A percentile compares a stretch with the other conserved stretches of the same genome.
Evolutionary conservation across 2,329 filamentous ascomycete species (phyloP).

Genomic region (Penicillium vulpinum): DNA sequence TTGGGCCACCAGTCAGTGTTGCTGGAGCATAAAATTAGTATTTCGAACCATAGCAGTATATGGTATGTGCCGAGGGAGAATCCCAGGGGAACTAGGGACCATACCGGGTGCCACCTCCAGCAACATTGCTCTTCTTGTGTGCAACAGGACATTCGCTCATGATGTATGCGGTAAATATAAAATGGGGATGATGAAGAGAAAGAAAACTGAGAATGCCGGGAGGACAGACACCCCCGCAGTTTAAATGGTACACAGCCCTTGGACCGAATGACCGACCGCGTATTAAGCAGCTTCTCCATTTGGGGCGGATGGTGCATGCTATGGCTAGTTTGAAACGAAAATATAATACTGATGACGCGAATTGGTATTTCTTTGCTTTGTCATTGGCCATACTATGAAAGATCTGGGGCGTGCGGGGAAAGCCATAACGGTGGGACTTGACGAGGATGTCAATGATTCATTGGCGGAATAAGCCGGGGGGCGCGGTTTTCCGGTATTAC

Average conservation of each 20-base stretch:
- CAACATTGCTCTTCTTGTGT: conserved; percentile 36
- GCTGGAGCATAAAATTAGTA: conserved; percentile 18
- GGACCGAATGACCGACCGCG: conserved; percentile 2
- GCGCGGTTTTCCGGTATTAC: not conserved
- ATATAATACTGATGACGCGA: not conserved
- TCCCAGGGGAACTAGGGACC: not conserved
- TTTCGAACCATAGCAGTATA: not conserved
- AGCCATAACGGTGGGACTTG: not conserved
- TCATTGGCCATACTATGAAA: conserved; percentile 1
- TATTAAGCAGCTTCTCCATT: conserved; percentile 2
- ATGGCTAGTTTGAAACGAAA: not conserved
- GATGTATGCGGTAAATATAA: not conserved
- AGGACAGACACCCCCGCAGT: conserved; percentile 6
- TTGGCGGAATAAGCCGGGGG: conserved; percentile 7
- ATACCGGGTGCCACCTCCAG: conserved; percentile 61
- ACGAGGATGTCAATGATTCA: not conserved
- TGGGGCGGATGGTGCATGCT: not conserved
- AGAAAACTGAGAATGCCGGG: not conserved
- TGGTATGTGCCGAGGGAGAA: not conserved
- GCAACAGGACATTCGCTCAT: conserved; percentile 34
- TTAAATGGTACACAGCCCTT: conserved; percentile 3
- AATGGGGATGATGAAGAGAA: not conserved
- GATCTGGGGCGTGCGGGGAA: conserved; percentile 13
- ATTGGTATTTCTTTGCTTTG: not conserved
- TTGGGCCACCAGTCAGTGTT: conserved; percentile 76